Conservation (phyloP, 2,329 filamentous ascomycete species). For the Aspergillus neoniger region DNA sequence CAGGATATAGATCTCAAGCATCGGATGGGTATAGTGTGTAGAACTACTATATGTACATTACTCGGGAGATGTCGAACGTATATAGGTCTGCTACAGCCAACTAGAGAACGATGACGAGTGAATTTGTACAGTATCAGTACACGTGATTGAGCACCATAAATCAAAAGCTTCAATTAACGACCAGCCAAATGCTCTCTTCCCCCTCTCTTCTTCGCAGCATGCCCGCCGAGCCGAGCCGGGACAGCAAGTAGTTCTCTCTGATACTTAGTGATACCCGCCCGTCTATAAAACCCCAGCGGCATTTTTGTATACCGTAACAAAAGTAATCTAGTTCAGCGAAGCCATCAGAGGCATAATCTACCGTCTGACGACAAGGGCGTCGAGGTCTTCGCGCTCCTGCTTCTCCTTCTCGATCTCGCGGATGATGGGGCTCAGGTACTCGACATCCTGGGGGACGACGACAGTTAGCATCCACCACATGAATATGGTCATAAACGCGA, state of each 20-base stretch:
- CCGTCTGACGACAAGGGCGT: slow-evolving; percentile 63
- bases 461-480: slow-evolving; percentile 7
- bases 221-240: slow-evolving; percentile 20
- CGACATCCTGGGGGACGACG: slow-evolving; percentile 56
- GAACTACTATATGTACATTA: neutral
- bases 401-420: slow-evolving; percentile 67
- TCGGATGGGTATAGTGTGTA: neutral
- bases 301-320: slow-evolving; percentile 24
- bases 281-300: slow-evolving; percentile 19
- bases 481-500: too few species aligned
- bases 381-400: slow-evolving; percentile 68
- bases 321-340: slow-evolving; percentile 14
- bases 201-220: slow-evolving; percentile 16
- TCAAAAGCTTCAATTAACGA: slow-evolving; percentile 26
- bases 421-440: slow-evolving; percentile 69
- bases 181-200: slow-evolving; percentile 22
- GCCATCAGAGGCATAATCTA: slow-evolving; percentile 25
- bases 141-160: slow-evolving; percentile 29
- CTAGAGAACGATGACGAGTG: slow-evolving; percentile 32
- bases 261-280: slow-evolving; percentile 18
- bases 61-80: neutral
- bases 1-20: neutral
- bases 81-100: neutral
- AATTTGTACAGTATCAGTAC: slow-evolving; percentile 48
- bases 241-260: slow-evolving; percentile 24